Evolutionary conservation across 805 yeast species (phyloP), one percentile per base, ranked within the genome.

Genomic region (Teunomyces lycoperdinae): DNA sequence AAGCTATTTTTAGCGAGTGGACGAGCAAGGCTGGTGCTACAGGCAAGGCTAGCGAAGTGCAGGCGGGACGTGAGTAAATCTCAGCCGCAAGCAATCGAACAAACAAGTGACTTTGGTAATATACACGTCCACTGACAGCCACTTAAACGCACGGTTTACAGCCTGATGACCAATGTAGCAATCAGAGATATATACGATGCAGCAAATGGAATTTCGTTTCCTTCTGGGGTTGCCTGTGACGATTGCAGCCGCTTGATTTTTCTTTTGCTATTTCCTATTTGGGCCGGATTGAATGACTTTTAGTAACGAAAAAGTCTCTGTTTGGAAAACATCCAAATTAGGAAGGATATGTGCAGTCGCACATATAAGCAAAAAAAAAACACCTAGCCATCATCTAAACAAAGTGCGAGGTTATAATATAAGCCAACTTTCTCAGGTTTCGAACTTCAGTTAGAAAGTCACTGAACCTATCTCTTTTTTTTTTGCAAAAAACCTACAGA

Each of bases 271-370:
- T 38, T 38, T 24, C 41, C 41, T 38, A 38, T 20, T 38, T 26
- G 29, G 41, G 41, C 41, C 11, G 26, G 41, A 26, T 24, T 38
- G 41, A 38, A 26, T 38, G 41, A 38, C 41, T 35, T 35, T 35
- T 35, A 35, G 39, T 35, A 35, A 16, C 26, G 13, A 16, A 26
- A 20, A 26, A 26, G 13, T 20, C 14, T 35, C n/a, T 38, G 41
- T 38, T 38, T 38, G 20, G 41, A 26, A 38, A 38, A n/a, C 16
- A n/a, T 13, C 41, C 41, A 11, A 24, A 11, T 24, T 38, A 24
- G 41, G 41, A 26, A 38, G 29, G 41, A n/a, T 20, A 26, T 26
- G 28, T 38, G 41, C 41, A 38, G 41, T 24, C 30, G 30, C 30
- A 4, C 26, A 14, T 20, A 20, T 13, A 24, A n/a, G 41, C 13